Evolutionary conservation across 208 protist species (phyloP), one percentile per base, ranked within the genome.

Genomic region (Acanthamoeba sp.): DNA sequence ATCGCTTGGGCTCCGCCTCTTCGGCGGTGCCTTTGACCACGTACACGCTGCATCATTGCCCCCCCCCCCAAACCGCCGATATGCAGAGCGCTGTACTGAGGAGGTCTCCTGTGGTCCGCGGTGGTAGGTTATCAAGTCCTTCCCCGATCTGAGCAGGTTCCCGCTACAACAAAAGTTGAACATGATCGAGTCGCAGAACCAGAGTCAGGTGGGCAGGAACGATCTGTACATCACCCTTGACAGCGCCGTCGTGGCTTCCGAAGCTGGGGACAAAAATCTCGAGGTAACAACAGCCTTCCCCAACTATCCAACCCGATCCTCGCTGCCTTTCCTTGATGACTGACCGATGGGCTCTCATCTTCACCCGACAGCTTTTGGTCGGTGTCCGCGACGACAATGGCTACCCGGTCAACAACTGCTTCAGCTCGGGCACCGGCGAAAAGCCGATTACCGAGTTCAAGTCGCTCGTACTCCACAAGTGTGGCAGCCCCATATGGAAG

Each of bases 151-250:
- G 14, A 59, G 45, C 32, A n/a, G 32, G 24, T 94, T 64, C 59
- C 90, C 90, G 10, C 14, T 94, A n/a, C 66, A 87, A 48, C 90
- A 94, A 29, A 94, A 85, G 90, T 20, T 94, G 9, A 50, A 24
- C 42, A n/a, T 85, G n/a, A 55, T 24, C 48, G 90, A 94, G 12
- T 57, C 78, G 59, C 84, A 40, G 52, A n/a, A 16, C 38, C 32
- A 64, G 52, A 32, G 29, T 27, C 52, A 40, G 34, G 42, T 7
- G 57, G 32, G 36, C 73, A 64, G 50, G 7, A 80, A 94, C 73
- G 90, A 94, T 45, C 29, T 94, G 34, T 94, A 94, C 73, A 38
- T 94, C 32, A 87, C 36, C 29, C 90, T 94, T 22, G 90, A 94
- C 34, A 94, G 90, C 45, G 90, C 90, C 42, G 29, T 34, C 20